phyloP scores from a whole-genome alignment of 2,329 filamentous ascomycete species.

The Aspergillus ruber region DNA sequence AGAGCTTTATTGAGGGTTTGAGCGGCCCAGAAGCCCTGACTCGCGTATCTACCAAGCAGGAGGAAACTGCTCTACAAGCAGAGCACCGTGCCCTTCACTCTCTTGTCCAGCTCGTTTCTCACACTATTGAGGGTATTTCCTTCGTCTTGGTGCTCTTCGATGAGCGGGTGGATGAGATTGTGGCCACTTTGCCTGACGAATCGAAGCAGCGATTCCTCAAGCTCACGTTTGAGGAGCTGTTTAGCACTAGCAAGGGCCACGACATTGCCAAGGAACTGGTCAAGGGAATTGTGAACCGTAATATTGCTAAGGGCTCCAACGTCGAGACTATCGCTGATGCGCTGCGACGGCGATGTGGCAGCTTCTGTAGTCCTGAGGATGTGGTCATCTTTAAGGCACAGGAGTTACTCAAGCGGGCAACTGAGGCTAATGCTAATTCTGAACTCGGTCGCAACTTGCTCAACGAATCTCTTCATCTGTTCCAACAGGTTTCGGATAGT shows the following conservation, averaged over 20 bases:
- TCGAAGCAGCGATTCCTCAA: slow-evolving; percentile 64
- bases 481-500: slow-evolving; percentile 79
- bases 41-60: slow-evolving; percentile 71
- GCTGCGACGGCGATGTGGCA: slow-evolving; percentile 84
- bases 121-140: slow-evolving; percentile 92
- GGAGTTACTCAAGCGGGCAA: slow-evolving; percentile 83
- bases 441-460: slow-evolving; percentile 72
- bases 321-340: slow-evolving; percentile 96
- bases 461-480: slow-evolving; percentile 81
- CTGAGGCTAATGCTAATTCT: slow-evolving; percentile 67
- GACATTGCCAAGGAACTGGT: slow-evolving; percentile 90
- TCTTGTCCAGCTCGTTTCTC: slow-evolving; percentile 74
- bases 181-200: slow-evolving; percentile 64
- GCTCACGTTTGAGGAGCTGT: slow-evolving; percentile 82
- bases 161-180: slow-evolving; percentile 84
- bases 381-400: slow-evolving; percentile 98
- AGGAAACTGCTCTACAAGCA: slow-evolving; percentile 85
- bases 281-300: slow-evolving; percentile 95
- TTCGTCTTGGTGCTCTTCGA: slow-evolving; percentile 94
- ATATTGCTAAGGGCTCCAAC: slow-evolving; percentile 93
- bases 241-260: slow-evolving; percentile 70
- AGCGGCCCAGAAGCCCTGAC: slow-evolving; percentile 84
- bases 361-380: slow-evolving; percentile 95
- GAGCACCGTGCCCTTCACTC: slow-evolving; percentile 90
- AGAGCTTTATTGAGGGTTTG: slow-evolving; percentile 83